Base-by-base conservation (phyloP, 1,284 basidiomycete species). In the Rugosomyces carneus region DNA sequence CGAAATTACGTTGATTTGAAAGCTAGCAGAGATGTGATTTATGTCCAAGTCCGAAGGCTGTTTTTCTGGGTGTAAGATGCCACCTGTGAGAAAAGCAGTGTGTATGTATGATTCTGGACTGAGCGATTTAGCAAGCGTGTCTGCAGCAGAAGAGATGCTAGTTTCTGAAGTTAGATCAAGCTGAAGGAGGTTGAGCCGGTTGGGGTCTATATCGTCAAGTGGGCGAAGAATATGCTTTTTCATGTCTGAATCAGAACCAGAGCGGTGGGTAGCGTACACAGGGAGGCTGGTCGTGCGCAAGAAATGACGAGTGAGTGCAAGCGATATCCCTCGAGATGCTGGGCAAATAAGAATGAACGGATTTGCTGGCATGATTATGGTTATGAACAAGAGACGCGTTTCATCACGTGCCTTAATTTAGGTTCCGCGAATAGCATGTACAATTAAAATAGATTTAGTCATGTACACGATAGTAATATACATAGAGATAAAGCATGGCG, bases 1-100 rank as follows among this genome's bases (percentile, higher is more conserved):
- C n/a, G 78, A 73, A 45, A 81, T 69, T 52, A 74, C 71, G 61
- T 82, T 82, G 54, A 74, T 69, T 52, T 73, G 64, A 62, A 80
- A 81, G 6, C 73, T 71, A 48, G 75, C 61, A 19, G 65, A 56
- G 24, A 83, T 61, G 40, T 66, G 55, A 13, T 64, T 61, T 50
- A 67, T 57, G 53, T 76, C 66, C 41, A 84, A 59, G 52, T 83
- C 78, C 2, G 64, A 61, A 4, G 79, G 75, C 36, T 70, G 71
- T 52, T 75, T 80, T 58, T 84, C 80, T 9, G 78, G 72, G 47
- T 75, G 64, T 18, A 83, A 66, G 20, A 80, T 57, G 7, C 78
- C 78, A 27, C 75, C 78, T 1, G 74, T 73, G 56, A 80, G 69
- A 61, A 79, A 79, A 4, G 72, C 78, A 24, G 73, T 74, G 48